A percentile compares a stretch with the other conserved stretches of the same genome.
Evolutionary conservation across 768 basidiomycete species (phyloP).

Genomic region (Russula olivacea): DNA sequence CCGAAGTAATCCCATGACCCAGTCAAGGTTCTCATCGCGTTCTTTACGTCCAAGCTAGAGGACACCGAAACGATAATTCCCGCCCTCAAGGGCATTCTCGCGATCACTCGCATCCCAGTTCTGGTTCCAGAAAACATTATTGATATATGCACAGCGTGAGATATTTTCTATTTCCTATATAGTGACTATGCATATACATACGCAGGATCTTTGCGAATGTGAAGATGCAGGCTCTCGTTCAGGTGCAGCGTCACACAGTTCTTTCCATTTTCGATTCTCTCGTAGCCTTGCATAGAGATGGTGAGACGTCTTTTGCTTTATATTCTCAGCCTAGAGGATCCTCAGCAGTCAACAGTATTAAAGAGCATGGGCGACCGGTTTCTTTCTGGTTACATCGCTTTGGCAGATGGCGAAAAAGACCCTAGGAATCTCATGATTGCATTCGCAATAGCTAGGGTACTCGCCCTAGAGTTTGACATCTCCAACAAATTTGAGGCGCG

Average conservation of each 20-base stretch:
- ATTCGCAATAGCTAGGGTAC: slow-evolving; percentile 81
- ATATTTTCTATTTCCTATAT: slow-evolving; percentile 23
- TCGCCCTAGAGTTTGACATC: slow-evolving; percentile 85
- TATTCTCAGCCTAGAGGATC: slow-evolving; percentile 1
- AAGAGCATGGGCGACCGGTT: slow-evolving; percentile 70
- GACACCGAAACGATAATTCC: slow-evolving; percentile 82
- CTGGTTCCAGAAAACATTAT: slow-evolving; percentile 62
- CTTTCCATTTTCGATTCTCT: slow-evolving; percentile 78
- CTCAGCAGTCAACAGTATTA: slow-evolving; percentile 43
- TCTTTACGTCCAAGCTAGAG: slow-evolving; percentile 82
- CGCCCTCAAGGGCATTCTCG: slow-evolving; percentile 67
- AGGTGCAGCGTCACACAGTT: slow-evolving; percentile 74
- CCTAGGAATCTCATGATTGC: slow-evolving; percentile 88
- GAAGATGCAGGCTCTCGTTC: slow-evolving; percentile 74
- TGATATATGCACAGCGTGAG: slow-evolving; percentile 56
- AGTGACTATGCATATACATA: neutral
- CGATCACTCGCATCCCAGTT: slow-evolving; percentile 54
- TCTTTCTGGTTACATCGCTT: slow-evolving; percentile 60
- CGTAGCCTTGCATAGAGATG: slow-evolving; percentile 61
- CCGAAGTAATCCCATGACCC: neutral
- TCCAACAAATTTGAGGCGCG: slow-evolving; percentile 69
- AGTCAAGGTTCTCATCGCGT: slow-evolving; percentile 80
- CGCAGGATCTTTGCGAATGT: slow-evolving; percentile 70
- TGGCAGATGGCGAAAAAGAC: slow-evolving; percentile 97
- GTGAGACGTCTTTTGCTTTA: slow-evolving; percentile 21